Evolutionary conservation across 768 basidiomycete genomes (phyloP).

Genomic region (Pleurotus tuber-regium): DNA sequence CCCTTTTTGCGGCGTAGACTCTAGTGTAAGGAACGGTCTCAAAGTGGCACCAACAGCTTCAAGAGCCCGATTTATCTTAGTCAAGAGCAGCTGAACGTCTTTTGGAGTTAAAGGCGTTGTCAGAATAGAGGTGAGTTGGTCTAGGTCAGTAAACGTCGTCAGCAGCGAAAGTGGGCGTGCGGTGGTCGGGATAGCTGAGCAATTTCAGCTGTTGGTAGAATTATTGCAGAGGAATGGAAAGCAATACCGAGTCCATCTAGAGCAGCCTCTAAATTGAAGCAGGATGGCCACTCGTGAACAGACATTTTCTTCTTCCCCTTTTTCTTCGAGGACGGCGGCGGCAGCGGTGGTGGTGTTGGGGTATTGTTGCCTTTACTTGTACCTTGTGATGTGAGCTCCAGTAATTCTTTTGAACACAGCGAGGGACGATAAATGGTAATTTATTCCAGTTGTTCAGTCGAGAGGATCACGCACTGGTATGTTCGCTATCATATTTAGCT

Average conservation of each 20-base stretch:
- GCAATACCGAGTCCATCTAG: slow-evolving; percentile 18
- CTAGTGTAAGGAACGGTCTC: not conserved
- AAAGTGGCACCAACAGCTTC: slow-evolving; percentile 22
- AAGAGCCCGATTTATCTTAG: slow-evolving; percentile 27
- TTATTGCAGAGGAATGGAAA: not conserved
- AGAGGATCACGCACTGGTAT: slow-evolving; percentile 33
- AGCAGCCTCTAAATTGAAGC: slow-evolving; percentile 15
- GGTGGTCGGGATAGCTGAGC: not conserved
- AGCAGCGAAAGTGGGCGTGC: slow-evolving; percentile 17
- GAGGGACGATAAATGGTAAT: slow-evolving; percentile 13
- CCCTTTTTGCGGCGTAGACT: not conserved
- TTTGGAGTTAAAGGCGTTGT: slow-evolving; percentile 18
- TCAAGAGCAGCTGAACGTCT: slow-evolving; percentile 20
- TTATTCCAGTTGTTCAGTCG: not conserved
- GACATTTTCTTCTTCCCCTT: slow-evolving; percentile 19
- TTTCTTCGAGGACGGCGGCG: slow-evolving; percentile 11
- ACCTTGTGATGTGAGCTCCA: slow-evolving; percentile 11
- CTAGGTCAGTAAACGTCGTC: slow-evolving; percentile 26
- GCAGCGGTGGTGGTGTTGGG: not conserved
- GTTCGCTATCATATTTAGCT: slow-evolving; percentile 37
- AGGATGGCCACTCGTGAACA: slow-evolving; percentile 9
- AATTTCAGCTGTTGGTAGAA: too few species aligned
- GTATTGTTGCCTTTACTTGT: slow-evolving; percentile 18
- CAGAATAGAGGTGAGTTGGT: slow-evolving; percentile 24
- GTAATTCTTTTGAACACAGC: slow-evolving; percentile 13